Conservation (phyloP, 441 rosid genomes). For the Jatropha multifida region DNA sequence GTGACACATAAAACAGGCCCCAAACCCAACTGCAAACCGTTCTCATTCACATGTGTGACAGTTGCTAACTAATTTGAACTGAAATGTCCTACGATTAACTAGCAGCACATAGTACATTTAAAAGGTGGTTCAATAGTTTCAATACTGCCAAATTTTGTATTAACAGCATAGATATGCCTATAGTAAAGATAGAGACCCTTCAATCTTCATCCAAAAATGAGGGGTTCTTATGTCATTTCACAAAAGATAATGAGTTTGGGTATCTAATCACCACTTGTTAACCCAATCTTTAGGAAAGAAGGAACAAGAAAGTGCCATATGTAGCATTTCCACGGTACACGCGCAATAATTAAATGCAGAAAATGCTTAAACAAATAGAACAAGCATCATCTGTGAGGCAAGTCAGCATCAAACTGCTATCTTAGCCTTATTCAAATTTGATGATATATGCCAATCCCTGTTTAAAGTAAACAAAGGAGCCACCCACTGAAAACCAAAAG, state of each 20-base stretch:
- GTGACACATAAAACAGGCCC: too few relatives aligned
- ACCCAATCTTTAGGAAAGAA: not conserved
- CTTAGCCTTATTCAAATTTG: slow-evolving; percentile 36
- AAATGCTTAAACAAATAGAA: slow-evolving; percentile 23
- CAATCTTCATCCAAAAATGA: not conserved
- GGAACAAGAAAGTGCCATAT: not conserved
- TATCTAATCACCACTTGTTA: slow-evolving; percentile 17
- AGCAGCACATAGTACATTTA: not conserved
- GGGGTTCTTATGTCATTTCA: slow-evolving; percentile 20
- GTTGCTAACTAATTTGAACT: not conserved
- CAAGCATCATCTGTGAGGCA: slow-evolving; percentile 17
- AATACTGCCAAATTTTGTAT: slow-evolving; percentile 11
- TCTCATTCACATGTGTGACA: too few relatives aligned
- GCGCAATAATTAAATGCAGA: slow-evolving; percentile 19
- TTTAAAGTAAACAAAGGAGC: slow-evolving; percentile 14
- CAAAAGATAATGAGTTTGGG: not conserved
- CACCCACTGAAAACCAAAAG: slow-evolving; percentile 20
- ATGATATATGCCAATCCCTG: slow-evolving; percentile 10
- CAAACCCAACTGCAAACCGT: too few relatives aligned
- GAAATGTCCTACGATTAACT: not conserved
- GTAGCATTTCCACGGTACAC: not conserved
- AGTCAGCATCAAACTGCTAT: slow-evolving; percentile 34
- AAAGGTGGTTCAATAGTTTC: not conserved
- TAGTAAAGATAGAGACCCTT: not conserved
- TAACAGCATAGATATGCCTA: not conserved